Base-by-base conservation (phyloP, 352 stramenopile species). In the Peronosclerospora sorghi region DNA sequence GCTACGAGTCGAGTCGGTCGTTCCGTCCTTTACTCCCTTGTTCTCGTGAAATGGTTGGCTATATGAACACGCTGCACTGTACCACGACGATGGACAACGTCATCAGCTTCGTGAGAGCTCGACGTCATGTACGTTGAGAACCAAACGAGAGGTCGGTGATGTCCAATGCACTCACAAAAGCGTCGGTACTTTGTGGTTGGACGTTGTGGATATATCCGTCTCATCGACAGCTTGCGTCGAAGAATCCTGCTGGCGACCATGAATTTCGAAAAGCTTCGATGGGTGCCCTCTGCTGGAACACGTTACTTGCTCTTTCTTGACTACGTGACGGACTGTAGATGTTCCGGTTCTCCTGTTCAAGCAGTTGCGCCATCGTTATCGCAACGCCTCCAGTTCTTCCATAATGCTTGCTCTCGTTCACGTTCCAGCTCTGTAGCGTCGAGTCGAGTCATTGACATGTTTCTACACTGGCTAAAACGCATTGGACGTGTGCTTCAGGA, bases 241-340 rank as follows among this genome's bases (percentile, higher is more conserved):
- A 78, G 2, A n/a, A n/a, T n/a, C n/a, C n/a, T n/a, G n/a, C n/a
- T n/a, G n/a, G n/a, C n/a, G n/a, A n/a, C n/a, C n/a, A n/a, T n/a
- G n/a, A n/a, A n/a, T n/a, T n/a, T n/a, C n/a, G n/a, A n/a, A n/a
- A 19, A 53, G 1, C 73, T 68, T 24, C 54, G 39, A 28, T 86
- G 60, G 43, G 82, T 77, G 5, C 60, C 64, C 1, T 57, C 34
- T 35, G n/a, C 75, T 81, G 8, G 62, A 56, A 15, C 41, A 43
- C 15, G 63, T 52, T 5, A 81, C 39, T 14, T 80, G n/a, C n/a
- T n/a, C n/a, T 56, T 9, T 58, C 52, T 18, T 75, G 54, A 27
- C 80, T 54, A 0, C 70, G 65, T 0, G 67, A 76, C 5, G 69
- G 63, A 5, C 73, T 55, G 54, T 83, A 86, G 9, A 83, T 67